phyloP scores from a whole-genome alignment of 192 early-diverging fungal genomes.

The Piromyces sp. region DNA sequence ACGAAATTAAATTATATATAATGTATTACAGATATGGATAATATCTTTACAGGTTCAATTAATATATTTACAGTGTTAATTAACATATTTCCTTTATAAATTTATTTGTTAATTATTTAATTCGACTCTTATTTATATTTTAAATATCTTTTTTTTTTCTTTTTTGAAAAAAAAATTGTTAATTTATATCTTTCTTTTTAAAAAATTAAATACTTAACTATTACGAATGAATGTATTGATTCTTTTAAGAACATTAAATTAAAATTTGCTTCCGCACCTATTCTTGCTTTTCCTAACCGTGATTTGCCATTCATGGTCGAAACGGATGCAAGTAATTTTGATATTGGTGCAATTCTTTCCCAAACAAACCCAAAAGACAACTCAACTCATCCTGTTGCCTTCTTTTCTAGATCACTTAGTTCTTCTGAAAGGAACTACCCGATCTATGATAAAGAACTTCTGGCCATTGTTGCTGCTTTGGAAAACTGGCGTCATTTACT shows the following conservation, averaged over 20 bases:
- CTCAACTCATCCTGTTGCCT: constrained; percentile 2
- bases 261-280: constrained; percentile 9
- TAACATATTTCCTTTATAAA: too few relatives aligned
- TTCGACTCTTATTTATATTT: too few relatives aligned
- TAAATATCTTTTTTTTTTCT: too few relatives aligned
- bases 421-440: constrained; percentile 11
- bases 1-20: too few relatives aligned
- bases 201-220: too few relatives aligned
- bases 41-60: too few relatives aligned
- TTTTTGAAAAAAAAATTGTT: too few relatives aligned
- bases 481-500: constrained; percentile 16
- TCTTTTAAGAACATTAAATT: constrained; percentile 15
- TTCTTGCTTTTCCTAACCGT: constrained; percentile 11
- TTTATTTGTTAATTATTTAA: too few relatives aligned
- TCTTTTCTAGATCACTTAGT: constrained; percentile 2
- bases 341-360: constrained; percentile 12
- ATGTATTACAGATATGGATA: too few relatives aligned
- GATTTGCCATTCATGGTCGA: constrained; percentile 7
- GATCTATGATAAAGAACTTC: constrained; percentile 17
- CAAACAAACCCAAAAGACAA: neutral
- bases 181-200: too few relatives aligned
- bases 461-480: constrained; percentile 18
- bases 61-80: too few relatives aligned
- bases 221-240: neutral
- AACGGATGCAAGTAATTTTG: constrained; percentile 18